These are phyloP conservation scores for Phytophthora ohioensis DNA, from an alignment of 352 stramenopile species.

Conservation along the genomic window DNA sequence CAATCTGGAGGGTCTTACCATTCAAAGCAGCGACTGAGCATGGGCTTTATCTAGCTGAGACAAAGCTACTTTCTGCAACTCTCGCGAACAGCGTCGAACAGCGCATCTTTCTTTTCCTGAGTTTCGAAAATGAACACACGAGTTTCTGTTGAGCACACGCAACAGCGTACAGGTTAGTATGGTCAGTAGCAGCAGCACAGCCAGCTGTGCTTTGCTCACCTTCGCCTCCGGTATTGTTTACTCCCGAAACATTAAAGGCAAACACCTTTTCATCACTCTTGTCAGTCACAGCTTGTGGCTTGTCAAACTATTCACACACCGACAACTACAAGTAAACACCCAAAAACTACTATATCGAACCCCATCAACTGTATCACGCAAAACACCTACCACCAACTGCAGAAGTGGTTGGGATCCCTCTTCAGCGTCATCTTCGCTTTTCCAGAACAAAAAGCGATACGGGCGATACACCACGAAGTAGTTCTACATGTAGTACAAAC, in stretches of 20 bases:
- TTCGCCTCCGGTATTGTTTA: constrained; percentile 55
- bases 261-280: constrained; percentile 71
- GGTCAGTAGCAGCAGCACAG: not conserved
- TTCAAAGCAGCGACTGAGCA: constrained; percentile 21
- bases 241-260: constrained; percentile 69
- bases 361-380: not conserved
- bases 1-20: constrained; percentile 22
- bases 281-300: constrained; percentile 63
- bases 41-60: no score
- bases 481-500: constrained; percentile 33
- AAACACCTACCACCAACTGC: constrained; percentile 67
- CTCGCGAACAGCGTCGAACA: constrained; percentile 55
- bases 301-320: constrained; percentile 63
- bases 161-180: constrained; percentile 7
- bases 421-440: constrained; percentile 77
- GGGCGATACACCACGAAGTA: constrained; percentile 73
- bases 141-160: constrained; percentile 53
- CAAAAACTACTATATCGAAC: not conserved
- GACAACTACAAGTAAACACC: constrained; percentile 10
- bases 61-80: constrained; percentile 49
- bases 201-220: constrained; percentile 41
- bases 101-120: constrained; percentile 56
- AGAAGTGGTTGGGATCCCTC: constrained; percentile 53
- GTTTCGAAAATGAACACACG: constrained; percentile 73
- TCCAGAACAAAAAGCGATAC: constrained; percentile 87